Evolutionary conservation across 495 filamentous ascomycete species (phyloP).

Genomic region (Aspergillus ostianus): DNA sequence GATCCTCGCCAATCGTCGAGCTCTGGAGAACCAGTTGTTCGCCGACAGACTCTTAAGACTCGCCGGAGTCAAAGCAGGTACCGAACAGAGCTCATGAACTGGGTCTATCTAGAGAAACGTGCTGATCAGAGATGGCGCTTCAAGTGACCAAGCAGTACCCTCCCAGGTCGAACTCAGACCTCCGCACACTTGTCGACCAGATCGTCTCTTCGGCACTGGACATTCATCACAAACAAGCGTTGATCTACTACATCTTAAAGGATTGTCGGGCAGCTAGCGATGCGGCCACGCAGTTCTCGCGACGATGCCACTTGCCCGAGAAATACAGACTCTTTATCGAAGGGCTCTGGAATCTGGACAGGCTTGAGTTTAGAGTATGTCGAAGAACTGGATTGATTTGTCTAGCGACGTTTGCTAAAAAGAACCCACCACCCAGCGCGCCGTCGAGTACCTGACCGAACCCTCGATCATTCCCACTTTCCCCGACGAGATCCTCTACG

Average conservation of each 20-base stretch:
- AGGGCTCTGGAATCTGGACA: slow-evolving; percentile 79
- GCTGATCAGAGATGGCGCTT: slow-evolving; percentile 9
- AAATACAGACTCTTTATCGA: slow-evolving; percentile 75
- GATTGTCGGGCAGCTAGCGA: slow-evolving; percentile 61
- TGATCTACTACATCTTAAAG: slow-evolving; percentile 78
- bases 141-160: slow-evolving; percentile 64
- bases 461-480: slow-evolving; percentile 76
- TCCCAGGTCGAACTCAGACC: slow-evolving; percentile 59
- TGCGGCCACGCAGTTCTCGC: slow-evolving; percentile 50
- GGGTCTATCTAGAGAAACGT: neutral
- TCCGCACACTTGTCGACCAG: slow-evolving; percentile 62
- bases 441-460: slow-evolving; percentile 69
- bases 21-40: slow-evolving; percentile 65
- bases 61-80: slow-evolving; percentile 69
- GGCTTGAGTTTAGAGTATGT: slow-evolving; percentile 60
- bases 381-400: neutral
- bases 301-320: slow-evolving; percentile 56
- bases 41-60: slow-evolving; percentile 69
- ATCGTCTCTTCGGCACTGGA: slow-evolving; percentile 60
- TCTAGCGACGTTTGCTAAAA: slow-evolving; percentile 3
- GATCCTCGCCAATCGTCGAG: slow-evolving; percentile 61
- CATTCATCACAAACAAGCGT: slow-evolving; percentile 70
- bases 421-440: slow-evolving; percentile 45
- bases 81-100: slow-evolving; percentile 4
- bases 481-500: slow-evolving; percentile 72